Evolutionary conservation across 2,329 filamentous ascomycete species (phyloP), one percentile per base, ranked within the genome.

Genomic region (Zymoseptoria ardabiliae): DNA sequence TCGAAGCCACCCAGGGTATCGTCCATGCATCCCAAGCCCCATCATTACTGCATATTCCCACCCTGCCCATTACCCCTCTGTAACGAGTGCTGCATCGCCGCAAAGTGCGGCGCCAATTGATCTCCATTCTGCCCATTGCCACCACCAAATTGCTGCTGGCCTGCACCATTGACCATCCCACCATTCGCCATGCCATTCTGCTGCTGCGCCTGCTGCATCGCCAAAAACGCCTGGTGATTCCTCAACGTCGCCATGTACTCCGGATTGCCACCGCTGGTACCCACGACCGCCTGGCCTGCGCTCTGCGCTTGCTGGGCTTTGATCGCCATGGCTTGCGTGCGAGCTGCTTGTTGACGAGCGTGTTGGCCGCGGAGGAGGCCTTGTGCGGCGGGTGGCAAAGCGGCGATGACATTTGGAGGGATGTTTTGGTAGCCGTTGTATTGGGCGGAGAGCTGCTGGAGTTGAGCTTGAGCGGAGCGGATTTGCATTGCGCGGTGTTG

Each of bases 181-280:
- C 50, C 50, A 21, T 11, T 51, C 6, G 21, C 51, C 51, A 53
- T 53, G 3, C 51, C 20, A 21, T 10, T 10, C 50, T 60, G 56
- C 54, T 59, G 63, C 35, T 60, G 55, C 10, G 61, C 57, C 57
- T 66, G 61, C 56, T 67, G 65, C 21, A 60, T 56, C 9, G 60
- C 60, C 19, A 70, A 60, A 63, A 70, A 63, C 17, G 64, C 65
- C 58, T 72, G 70, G 52, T 71, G 69, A 13, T 64, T 59, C 8
- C 69, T 59, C 20, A 72, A 59, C 22, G 68, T 68, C 54, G 66
- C 64, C 70, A 73, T 73, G 51, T 72, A 72, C 53, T 74, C 71
- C 59, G 64, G 69, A 61, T 72, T 66, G 9, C 60, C 59, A n/a
- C 55, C 56, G n/a, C 48, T 50, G 6, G 54, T 62, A 19, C 61